Evolutionary conservation across 495 filamentous ascomycete genomes (phyloP).

Genomic region (Glonium stellatum): DNA sequence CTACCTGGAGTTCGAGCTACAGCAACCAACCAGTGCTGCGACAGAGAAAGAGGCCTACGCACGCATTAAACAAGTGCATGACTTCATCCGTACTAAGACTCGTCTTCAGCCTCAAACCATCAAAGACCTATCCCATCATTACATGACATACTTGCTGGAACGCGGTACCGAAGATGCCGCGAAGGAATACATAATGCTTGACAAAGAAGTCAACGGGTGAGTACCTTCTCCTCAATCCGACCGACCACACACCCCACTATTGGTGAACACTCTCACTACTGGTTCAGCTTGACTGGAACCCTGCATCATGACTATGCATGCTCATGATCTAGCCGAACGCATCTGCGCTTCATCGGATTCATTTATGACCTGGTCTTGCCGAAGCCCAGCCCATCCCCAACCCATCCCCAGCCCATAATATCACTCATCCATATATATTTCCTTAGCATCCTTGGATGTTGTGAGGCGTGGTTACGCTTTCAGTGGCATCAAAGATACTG

Average conservation of each 20-base stretch:
- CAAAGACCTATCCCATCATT: constrained; percentile 70
- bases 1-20: constrained; percentile 83
- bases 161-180: constrained; percentile 74
- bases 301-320: neutral
- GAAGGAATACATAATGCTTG: constrained; percentile 77
- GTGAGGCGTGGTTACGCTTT: neutral
- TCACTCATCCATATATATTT: neutral
- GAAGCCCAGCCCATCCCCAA: neutral
- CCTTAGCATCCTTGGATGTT: neutral
- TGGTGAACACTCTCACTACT: constrained; percentile 6
- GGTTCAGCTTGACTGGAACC: neutral
- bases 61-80: constrained; percentile 72
- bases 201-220: constrained; percentile 76
- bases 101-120: constrained; percentile 58
- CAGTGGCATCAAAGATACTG: neutral
- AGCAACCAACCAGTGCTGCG: constrained; percentile 66
- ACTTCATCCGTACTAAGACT: constrained; percentile 69
- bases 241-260: constrained; percentile 7
- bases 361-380: neutral
- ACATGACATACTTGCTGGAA: constrained; percentile 80
- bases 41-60: constrained; percentile 60
- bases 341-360: neutral
- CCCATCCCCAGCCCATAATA: neutral
- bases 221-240: constrained; percentile 14
- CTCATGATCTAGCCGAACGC: too few species aligned